Evolutionary conservation across 1,139 yeast genomes (phyloP).

Genomic region (Candida freyschussii): DNA sequence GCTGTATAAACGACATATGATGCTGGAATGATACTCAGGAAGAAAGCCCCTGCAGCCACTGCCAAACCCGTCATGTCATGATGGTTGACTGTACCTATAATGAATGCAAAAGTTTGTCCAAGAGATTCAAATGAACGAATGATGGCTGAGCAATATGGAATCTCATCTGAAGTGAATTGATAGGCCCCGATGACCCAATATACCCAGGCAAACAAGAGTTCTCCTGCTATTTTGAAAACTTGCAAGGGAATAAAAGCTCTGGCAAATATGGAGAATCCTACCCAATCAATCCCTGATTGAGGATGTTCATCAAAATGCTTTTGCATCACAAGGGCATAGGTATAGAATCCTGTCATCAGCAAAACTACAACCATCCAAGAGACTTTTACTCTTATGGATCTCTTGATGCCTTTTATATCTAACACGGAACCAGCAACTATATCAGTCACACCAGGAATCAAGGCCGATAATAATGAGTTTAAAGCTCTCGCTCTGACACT

Average conservation of each 20-base stretch:
- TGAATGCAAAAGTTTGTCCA: conserved; percentile 22
- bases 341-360: conserved; percentile 18
- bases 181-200: conserved; percentile 26
- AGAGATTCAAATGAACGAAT: conserved; percentile 22
- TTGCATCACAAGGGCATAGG: conserved; percentile 24
- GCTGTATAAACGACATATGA: conserved; percentile 20
- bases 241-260: conserved; percentile 24
- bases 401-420: conserved; percentile 11
- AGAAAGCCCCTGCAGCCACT: conserved; percentile 25
- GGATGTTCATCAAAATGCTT: conserved; percentile 16
- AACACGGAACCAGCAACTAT: conserved; percentile 19
- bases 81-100: conserved; percentile 22
- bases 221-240: conserved; percentile 23
- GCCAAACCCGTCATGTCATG: conserved; percentile 24
- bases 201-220: conserved; percentile 25
- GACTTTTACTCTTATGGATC: conserved; percentile 12
- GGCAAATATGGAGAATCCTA: conserved; percentile 17
- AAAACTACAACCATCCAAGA: conserved; percentile 20
- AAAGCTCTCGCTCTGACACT: conserved; percentile 26
- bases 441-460: conserved; percentile 20
- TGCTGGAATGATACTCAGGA: conserved; percentile 20
- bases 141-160: conserved; percentile 18
- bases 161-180: conserved; percentile 15
- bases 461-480: conserved; percentile 24
- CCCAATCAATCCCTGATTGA: conserved; percentile 23